phyloP scores from a whole-genome alignment of 2,329 filamentous ascomycete genomes.

The Aureobasidium uvarum region DNA sequence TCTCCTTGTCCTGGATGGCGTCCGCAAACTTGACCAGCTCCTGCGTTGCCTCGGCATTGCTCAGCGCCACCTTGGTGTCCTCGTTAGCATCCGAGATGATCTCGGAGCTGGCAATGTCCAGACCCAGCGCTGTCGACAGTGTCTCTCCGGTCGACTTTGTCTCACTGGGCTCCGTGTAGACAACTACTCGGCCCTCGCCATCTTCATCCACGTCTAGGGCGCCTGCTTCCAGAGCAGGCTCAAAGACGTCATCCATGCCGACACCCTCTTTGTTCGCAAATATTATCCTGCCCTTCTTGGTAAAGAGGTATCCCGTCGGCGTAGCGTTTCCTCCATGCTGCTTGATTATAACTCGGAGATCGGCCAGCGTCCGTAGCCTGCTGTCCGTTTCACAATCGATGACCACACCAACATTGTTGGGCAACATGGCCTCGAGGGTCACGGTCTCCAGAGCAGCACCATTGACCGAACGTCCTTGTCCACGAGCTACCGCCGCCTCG shows the following conservation, averaged over 20 bases:
- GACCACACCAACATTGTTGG: slow-evolving; percentile 69
- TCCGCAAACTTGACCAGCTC: slow-evolving; percentile 61
- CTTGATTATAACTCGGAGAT: slow-evolving; percentile 70
- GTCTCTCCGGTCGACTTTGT: slow-evolving; percentile 63
- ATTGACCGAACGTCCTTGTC: slow-evolving; percentile 74
- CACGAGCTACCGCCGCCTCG: slow-evolving; percentile 80
- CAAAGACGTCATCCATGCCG: slow-evolving; percentile 68
- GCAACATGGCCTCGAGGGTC: slow-evolving; percentile 77
- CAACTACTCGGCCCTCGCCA: slow-evolving; percentile 65
- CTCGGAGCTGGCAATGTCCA: slow-evolving; percentile 70
- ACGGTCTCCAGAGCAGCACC: slow-evolving; percentile 75
- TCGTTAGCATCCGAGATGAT: slow-evolving; percentile 83
- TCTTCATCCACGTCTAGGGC: slow-evolving; percentile 70
- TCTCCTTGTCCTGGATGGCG: slow-evolving; percentile 60
- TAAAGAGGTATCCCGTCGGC: slow-evolving; percentile 80
- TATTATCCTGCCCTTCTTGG: slow-evolving; percentile 71
- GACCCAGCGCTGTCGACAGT: slow-evolving; percentile 60
- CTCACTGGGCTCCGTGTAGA: slow-evolving; percentile 66
- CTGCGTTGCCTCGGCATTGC: slow-evolving; percentile 56
- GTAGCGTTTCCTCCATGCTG: slow-evolving; percentile 66
- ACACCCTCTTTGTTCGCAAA: slow-evolving; percentile 61
- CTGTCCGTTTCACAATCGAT: slow-evolving; percentile 85
- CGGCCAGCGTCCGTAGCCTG: slow-evolving; percentile 69
- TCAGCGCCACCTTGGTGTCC: slow-evolving; percentile 68
- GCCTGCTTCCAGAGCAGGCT: slow-evolving; percentile 81